Percentiles rank a stretch among this genome's conserved stretches.
Conservation (phyloP, 352 stramenopile genomes). For the Phytopythium litorale region DNA sequence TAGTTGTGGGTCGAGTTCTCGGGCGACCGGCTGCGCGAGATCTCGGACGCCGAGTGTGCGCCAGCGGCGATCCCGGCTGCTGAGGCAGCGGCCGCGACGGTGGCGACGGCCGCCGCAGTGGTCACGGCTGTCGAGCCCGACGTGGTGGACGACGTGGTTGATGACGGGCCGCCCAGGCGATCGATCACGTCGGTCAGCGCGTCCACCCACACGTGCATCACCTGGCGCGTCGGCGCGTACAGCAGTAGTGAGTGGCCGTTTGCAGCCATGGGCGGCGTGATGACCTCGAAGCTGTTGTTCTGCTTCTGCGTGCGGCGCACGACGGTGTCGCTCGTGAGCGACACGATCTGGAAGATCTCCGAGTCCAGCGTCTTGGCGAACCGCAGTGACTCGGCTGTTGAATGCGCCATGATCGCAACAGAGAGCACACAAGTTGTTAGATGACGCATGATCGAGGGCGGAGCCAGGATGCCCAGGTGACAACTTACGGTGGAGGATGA, state of each 20-base stretch:
- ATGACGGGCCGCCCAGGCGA: constrained; percentile 5
- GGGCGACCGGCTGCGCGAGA: constrained; percentile 20
- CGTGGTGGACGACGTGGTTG: constrained; percentile 16
- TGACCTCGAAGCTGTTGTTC: constrained; percentile 76
- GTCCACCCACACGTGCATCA: constrained; percentile 62
- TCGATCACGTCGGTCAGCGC: constrained; percentile 50
- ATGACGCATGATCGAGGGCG: neutral
- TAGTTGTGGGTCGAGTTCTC: constrained; percentile 1
- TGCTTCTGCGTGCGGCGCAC: constrained; percentile 70
- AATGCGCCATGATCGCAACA: neutral
- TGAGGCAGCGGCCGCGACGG: neutral
- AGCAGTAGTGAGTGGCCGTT: constrained; percentile 65
- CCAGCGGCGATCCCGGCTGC: constrained; percentile 4
- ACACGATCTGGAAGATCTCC: constrained; percentile 76
- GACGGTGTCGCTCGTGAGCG: constrained; percentile 52
- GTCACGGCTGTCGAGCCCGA: constrained; percentile 4
- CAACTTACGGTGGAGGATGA: constrained; percentile 57
- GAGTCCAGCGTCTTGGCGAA: constrained; percentile 62
- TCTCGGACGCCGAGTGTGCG: constrained; percentile 8
- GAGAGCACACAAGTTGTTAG: constrained; percentile 7
- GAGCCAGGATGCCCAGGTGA: neutral
- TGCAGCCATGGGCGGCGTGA: constrained; percentile 65
- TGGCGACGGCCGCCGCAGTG: neutral
- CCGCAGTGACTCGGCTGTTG: constrained; percentile 50
- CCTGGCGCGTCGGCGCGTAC: constrained; percentile 41